A percentile compares a stretch with the other conserved stretches of the same genome.
phyloP scores from a whole-genome alignment of 2,329 filamentous ascomycete species.

The Colletotrichum eleusines region DNA sequence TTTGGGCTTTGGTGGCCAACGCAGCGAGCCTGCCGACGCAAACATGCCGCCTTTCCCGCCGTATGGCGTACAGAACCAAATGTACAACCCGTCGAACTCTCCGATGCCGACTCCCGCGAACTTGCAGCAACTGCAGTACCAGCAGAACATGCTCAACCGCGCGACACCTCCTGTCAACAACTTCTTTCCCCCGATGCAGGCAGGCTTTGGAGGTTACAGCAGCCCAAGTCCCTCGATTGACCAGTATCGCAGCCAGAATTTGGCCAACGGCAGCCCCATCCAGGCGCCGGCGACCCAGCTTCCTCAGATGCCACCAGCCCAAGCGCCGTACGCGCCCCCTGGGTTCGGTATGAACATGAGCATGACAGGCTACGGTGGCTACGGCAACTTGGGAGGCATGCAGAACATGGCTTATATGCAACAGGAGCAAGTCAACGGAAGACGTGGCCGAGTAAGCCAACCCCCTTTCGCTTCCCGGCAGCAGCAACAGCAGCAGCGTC shows the following conservation, averaged over 20 bases:
- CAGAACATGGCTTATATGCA: constrained; percentile 66
- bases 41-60: constrained; percentile 63
- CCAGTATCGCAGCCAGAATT: constrained; percentile 66
- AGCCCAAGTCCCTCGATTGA: constrained; percentile 63
- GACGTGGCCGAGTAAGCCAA: constrained; percentile 70
- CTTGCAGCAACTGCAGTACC: constrained; percentile 69
- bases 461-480: constrained; percentile 45
- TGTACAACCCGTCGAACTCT: constrained; percentile 62
- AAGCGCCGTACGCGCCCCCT: constrained; percentile 60
- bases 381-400: constrained; percentile 59
- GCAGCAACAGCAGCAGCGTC: constrained; percentile 8
- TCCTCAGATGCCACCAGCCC: constrained; percentile 56
- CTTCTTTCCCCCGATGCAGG: constrained; percentile 68
- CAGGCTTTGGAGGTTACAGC: constrained; percentile 66
- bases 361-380: constrained; percentile 60
- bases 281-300: constrained; percentile 58
- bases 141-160: constrained; percentile 68
- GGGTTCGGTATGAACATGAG: constrained; percentile 63
- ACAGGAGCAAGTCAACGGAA: constrained; percentile 67
- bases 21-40: constrained; percentile 65
- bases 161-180: constrained; percentile 66
- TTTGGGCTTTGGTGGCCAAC: constrained; percentile 62
- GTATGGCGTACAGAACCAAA: constrained; percentile 63
- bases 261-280: constrained; percentile 65
- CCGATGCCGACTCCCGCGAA: constrained; percentile 61